phyloP scores from a whole-genome alignment of 192 early-diverging fungal species.

The Podila horticola region DNA sequence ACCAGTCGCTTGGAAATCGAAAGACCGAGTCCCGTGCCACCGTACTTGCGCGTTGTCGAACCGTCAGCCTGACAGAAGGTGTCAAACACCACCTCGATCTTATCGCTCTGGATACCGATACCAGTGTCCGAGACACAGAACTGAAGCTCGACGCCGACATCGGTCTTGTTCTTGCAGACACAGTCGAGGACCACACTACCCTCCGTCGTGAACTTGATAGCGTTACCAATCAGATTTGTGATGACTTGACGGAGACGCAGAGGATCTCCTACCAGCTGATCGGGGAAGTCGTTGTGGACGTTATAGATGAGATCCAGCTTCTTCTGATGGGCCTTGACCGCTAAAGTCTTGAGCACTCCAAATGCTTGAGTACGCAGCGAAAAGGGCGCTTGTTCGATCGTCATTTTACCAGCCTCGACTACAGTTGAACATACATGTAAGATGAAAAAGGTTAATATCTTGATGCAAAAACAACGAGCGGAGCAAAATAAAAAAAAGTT shows the following conservation, averaged over 20 bases:
- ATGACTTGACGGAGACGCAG: conserved; percentile 81
- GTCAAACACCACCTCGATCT: conserved; percentile 80
- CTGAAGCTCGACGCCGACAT: conserved; percentile 64
- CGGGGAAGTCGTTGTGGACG: conserved; percentile 75
- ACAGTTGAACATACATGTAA: conserved; percentile 3
- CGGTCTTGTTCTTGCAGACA: conserved; percentile 45
- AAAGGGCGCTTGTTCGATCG: conserved; percentile 77
- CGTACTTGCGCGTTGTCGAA: conserved; percentile 84
- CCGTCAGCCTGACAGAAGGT: conserved; percentile 88
- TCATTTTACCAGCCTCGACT: conserved; percentile 87
- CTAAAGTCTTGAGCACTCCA: conserved; percentile 75
- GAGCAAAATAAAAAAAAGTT: no score
- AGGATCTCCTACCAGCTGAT: conserved; percentile 79
- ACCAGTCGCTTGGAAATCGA: conserved; percentile 85
- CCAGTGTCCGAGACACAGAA: conserved; percentile 84
- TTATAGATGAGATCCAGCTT: conserved; percentile 73
- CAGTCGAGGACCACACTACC: conserved; percentile 74
- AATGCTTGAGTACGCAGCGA: conserved; percentile 69
- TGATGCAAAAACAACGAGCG: not conserved
- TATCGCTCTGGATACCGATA: conserved; percentile 86
- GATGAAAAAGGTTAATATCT: not conserved
- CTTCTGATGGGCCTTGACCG: conserved; percentile 80
- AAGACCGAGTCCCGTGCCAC: conserved; percentile 87
- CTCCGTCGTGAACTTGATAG: conserved; percentile 87
- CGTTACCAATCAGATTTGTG: conserved; percentile 85